These are phyloP conservation scores for Coniophora puteana DNA, from an alignment of 1,284 basidiomycete species.

Conservation along the genomic window DNA sequence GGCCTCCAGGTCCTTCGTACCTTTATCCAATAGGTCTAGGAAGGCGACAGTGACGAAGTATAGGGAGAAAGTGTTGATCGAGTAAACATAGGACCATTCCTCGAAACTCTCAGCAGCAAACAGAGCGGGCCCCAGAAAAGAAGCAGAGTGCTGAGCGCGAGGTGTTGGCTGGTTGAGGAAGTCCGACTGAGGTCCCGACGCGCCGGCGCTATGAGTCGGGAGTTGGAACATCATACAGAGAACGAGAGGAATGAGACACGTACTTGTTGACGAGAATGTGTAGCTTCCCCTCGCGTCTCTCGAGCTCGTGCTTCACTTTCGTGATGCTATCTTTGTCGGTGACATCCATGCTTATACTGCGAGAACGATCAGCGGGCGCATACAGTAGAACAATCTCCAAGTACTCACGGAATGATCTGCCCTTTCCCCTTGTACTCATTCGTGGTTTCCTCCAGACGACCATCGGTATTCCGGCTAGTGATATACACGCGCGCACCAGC, in stretches of 20 bases:
- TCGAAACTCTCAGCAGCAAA: constrained; percentile 66
- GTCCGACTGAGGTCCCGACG: constrained; percentile 55
- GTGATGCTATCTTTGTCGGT: constrained; percentile 66
- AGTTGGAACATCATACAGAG: background rate
- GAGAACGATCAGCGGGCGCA: background rate
- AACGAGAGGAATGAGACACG: constrained; percentile 12
- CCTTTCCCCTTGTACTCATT: constrained; percentile 37
- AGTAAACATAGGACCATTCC: constrained; percentile 57
- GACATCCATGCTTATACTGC: constrained; percentile 59
- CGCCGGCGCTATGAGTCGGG: constrained; percentile 54
- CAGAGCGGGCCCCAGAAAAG: constrained; percentile 58
- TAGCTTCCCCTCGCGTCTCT: constrained; percentile 55
- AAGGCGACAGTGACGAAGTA: constrained; percentile 77
- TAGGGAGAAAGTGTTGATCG: constrained; percentile 65
- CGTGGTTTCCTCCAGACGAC: constrained; percentile 40
- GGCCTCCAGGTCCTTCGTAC: constrained; percentile 51
- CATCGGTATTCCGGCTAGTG: constrained; percentile 59
- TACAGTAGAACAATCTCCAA: constrained; percentile 4
- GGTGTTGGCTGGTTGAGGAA: constrained; percentile 56
- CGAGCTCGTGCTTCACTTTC: constrained; percentile 42
- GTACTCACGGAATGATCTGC: constrained; percentile 8
- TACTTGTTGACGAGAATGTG: constrained; percentile 83
- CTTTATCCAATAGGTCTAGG: constrained; percentile 69
- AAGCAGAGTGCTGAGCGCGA: constrained; percentile 57
- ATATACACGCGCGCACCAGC: constrained; percentile 85